These are phyloP conservation scores for Phanerochaete sordida DNA, from an alignment of 768 basidiomycete genomes.

Conservation along the genomic window DNA sequence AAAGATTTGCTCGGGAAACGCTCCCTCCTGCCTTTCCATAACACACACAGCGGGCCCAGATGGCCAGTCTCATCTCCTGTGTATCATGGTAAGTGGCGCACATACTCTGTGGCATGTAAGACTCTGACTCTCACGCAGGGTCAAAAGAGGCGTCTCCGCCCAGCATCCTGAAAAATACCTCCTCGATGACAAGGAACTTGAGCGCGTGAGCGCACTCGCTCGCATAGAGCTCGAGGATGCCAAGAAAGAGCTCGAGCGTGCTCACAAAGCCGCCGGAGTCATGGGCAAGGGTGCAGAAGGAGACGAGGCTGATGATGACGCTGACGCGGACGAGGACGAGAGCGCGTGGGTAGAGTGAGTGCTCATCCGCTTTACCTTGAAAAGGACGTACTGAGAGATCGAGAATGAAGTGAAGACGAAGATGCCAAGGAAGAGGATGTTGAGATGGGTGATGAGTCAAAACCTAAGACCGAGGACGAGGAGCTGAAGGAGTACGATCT, in stretches of 20 bases:
- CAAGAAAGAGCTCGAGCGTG: constrained; percentile 76
- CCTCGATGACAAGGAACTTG: constrained; percentile 86
- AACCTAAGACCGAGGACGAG: constrained; percentile 38
- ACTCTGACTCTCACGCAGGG: constrained; percentile 39
- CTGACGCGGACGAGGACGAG: constrained; percentile 40
- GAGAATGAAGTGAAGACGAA: constrained; percentile 39
- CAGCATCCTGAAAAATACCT: constrained; percentile 83
- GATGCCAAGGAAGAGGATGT: constrained; percentile 58
- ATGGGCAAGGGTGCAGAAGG: constrained; percentile 69
- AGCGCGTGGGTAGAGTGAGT: constrained; percentile 89
- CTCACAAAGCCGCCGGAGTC: constrained; percentile 68
- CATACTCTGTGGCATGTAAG: neutral
- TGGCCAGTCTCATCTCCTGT: constrained; percentile 15
- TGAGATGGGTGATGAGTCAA: constrained; percentile 37
- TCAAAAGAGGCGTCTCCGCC: constrained; percentile 73
- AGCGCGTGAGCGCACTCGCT: constrained; percentile 85
- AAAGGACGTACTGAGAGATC: constrained; percentile 29
- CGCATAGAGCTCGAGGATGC: constrained; percentile 90
- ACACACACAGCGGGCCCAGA: neutral
- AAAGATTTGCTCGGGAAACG: constrained; percentile 3
- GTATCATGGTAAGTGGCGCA: constrained; percentile 7
- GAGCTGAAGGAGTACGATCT: constrained; percentile 87
- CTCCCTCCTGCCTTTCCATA: neutral
- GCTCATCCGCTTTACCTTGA: constrained; percentile 7
- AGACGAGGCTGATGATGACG: constrained; percentile 58